phyloP scores from a whole-genome alignment of 176 grass and related monocot species.

The Coix lacrymajobi region DNA sequence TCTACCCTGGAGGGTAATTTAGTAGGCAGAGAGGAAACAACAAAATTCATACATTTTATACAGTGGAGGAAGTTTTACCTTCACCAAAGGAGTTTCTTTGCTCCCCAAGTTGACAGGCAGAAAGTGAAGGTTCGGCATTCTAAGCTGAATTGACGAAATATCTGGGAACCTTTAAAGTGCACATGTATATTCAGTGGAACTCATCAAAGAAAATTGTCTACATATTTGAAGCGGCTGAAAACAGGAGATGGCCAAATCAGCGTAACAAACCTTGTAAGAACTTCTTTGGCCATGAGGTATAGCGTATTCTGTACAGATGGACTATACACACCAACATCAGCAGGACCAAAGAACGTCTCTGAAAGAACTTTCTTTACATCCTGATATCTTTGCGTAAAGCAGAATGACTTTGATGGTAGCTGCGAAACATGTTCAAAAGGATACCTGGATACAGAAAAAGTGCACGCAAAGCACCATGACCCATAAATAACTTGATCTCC shows the following conservation, averaged over 20 bases:
- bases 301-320: slow-evolving; percentile 92
- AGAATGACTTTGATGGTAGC: slow-evolving; percentile 64
- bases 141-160: slow-evolving; percentile 68
- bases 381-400: slow-evolving; percentile 69
- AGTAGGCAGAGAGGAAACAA: neutral
- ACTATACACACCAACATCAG: slow-evolving; percentile 83
- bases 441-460: slow-evolving; percentile 49
- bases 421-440: slow-evolving; percentile 55
- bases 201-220: neutral
- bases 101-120: slow-evolving; percentile 75
- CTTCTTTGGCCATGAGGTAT: slow-evolving; percentile 80
- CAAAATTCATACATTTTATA: neutral
- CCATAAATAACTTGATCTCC: neutral
- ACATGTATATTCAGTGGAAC: neutral
- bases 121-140: slow-evolving; percentile 92
- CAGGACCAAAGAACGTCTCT: slow-evolving; percentile 80
- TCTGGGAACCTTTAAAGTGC: slow-evolving; percentile 56
- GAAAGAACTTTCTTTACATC: slow-evolving; percentile 73
- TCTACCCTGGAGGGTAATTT: neutral
- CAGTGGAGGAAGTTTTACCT: slow-evolving; percentile 43
- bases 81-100: slow-evolving; percentile 82
- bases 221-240: neutral
- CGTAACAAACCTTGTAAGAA: slow-evolving; percentile 65
- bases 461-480: neutral
- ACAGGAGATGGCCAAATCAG: neutral